A percentile compares a stretch with the other conserved stretches of the same genome.
Evolutionary conservation across 2,329 filamentous ascomycete genomes (phyloP).

Genomic region (Raffaelea albimanens): DNA sequence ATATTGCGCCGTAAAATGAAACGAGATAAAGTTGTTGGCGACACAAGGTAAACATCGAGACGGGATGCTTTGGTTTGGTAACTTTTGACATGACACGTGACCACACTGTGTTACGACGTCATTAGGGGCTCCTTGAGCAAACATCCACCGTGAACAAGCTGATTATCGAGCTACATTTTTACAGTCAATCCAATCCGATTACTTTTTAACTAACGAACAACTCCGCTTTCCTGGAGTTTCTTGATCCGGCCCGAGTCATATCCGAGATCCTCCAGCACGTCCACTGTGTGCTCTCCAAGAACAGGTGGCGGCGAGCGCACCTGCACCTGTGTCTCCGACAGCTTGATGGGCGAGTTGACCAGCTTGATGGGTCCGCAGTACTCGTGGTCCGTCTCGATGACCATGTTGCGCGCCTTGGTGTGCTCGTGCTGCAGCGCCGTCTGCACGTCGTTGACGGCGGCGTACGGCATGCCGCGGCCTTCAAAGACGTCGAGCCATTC

Average conservation of each 20-base stretch:
- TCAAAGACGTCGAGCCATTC: constrained; percentile 85
- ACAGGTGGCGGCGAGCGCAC: constrained; percentile 73
- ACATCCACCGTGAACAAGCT: not conserved
- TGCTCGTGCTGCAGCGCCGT: constrained; percentile 76
- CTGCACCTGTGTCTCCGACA: constrained; percentile 69
- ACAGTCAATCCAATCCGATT: too few species aligned
- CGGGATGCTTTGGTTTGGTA: too few species aligned
- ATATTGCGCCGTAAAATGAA: too few species aligned
- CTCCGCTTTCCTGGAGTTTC: constrained; percentile 54
- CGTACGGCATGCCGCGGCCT: constrained; percentile 84
- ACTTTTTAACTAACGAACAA: constrained; percentile 41
- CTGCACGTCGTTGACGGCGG: constrained; percentile 89
- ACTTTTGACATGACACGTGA: too few species aligned
- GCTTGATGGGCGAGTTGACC: constrained; percentile 92
- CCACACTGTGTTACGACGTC: too few species aligned
- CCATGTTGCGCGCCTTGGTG: constrained; percentile 78
- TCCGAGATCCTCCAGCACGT: constrained; percentile 60
- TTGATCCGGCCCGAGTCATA: constrained; percentile 50
- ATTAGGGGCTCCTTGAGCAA: too few species aligned
- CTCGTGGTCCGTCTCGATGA: constrained; percentile 75
- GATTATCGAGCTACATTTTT: constrained; percentile 8
- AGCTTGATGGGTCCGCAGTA: constrained; percentile 78
- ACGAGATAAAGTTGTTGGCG: too few species aligned
- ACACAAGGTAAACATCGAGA: too few species aligned
- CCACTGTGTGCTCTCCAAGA: constrained; percentile 78